phyloP scores from a whole-genome alignment of 1,139 yeast genomes.

The Geotrichum carabidarum region DNA sequence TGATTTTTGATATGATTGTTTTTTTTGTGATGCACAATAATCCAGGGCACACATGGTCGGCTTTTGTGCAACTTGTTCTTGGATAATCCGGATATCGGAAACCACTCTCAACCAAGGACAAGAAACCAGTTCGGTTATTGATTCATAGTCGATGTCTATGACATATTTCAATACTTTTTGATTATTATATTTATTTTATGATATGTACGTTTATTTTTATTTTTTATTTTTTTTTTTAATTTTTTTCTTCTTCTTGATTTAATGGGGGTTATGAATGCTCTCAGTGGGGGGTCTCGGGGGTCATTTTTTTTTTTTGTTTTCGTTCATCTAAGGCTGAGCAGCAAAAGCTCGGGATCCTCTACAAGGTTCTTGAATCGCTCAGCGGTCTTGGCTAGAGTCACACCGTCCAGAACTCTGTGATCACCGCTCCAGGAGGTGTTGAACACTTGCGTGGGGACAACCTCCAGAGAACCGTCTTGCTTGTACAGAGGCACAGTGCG shows the following conservation, averaged over 20 bases:
- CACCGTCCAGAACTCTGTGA: conserved; percentile 37
- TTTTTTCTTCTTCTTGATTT: not conserved
- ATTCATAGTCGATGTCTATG: too few relatives aligned
- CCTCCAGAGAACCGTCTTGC: conserved; percentile 21
- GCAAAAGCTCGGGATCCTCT: conserved; percentile 24
- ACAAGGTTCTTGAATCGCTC: conserved; percentile 31
- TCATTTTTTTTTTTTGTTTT: not conserved
- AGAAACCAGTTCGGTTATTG: too few relatives aligned
- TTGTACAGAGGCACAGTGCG: conserved; percentile 32
- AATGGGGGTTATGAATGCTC: not conserved
- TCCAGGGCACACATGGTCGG: too few relatives aligned
- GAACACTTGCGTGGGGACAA: conserved; percentile 32
- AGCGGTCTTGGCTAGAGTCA: conserved; percentile 36
- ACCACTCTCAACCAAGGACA: too few relatives aligned
- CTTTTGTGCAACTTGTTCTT: too few relatives aligned
- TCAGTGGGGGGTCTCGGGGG: too few relatives aligned
- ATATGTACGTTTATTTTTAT: not conserved
- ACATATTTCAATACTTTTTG: too few relatives aligned
- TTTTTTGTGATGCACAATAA: too few relatives aligned
- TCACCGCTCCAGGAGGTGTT: conserved; percentile 39
- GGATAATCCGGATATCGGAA: too few relatives aligned
- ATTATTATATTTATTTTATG: too few relatives aligned
- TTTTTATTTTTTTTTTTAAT: too few relatives aligned
- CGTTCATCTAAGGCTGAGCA: not conserved
- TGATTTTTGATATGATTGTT: too few relatives aligned